Conservation (phyloP, 2,329 filamentous ascomycete genomes). For the Monosporascus sp. region DNA sequence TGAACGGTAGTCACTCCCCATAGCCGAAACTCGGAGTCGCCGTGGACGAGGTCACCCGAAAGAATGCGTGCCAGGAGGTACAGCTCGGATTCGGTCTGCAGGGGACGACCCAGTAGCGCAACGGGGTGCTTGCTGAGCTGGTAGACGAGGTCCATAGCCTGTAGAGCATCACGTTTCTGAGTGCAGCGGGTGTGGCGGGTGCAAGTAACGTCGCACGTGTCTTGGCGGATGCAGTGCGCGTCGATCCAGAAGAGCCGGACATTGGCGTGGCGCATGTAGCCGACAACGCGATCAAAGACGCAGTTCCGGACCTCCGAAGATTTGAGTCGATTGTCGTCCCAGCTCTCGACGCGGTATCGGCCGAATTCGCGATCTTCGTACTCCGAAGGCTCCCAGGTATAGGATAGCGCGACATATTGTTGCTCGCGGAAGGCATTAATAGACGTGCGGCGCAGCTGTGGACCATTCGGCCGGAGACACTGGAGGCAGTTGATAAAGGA, state of each 20-base stretch:
- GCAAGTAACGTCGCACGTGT: background rate
- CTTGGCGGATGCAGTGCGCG: conserved; percentile 21
- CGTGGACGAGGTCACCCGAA: conserved; percentile 13
- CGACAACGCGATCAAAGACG: conserved; percentile 15
- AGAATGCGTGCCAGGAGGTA: conserved; percentile 11
- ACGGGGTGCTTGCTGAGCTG: conserved; percentile 23
- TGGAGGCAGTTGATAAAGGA: no score
- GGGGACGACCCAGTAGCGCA: conserved; percentile 19
- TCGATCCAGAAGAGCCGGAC: conserved; percentile 26
- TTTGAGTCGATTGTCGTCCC: no score
- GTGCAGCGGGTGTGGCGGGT: conserved; percentile 5
- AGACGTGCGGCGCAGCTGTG: no score
- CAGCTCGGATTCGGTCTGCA: conserved; percentile 6
- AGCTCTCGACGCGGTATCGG: conserved; percentile 6
- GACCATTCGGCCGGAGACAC: no score
- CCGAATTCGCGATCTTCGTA: conserved; percentile 9
- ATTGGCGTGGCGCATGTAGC: conserved; percentile 17
- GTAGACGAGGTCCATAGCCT: conserved; percentile 30
- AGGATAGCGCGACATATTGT: conserved; percentile 17
- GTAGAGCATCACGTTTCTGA: conserved; percentile 21
- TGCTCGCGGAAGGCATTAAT: no score
- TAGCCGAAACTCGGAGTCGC: conserved; percentile 6
- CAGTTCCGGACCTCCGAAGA: conserved; percentile 16
- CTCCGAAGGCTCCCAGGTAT: conserved; percentile 16
- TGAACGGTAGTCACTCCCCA: background rate